These are phyloP conservation scores for Podospora tetraspora DNA, from an alignment of 495 filamentous ascomycete species.

Conservation along the genomic window DNA sequence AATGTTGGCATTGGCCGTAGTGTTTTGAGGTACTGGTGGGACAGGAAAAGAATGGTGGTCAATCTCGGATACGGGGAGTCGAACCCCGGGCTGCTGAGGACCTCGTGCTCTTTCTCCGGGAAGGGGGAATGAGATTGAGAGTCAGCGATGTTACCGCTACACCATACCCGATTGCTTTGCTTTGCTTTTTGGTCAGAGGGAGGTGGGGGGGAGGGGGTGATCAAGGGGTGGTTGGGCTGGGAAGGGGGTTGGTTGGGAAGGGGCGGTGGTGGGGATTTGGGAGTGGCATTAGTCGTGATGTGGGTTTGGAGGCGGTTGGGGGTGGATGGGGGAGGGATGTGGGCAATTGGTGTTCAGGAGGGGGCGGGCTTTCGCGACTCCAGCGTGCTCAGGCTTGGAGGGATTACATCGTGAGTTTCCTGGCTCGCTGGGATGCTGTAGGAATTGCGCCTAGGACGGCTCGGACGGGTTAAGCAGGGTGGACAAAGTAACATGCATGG, in stretches of 20 bases:
- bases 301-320: background rate
- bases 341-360: background rate
- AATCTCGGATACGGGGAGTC: background rate
- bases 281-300: background rate
- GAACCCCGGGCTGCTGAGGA: background rate
- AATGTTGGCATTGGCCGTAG: background rate
- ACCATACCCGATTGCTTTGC: background rate
- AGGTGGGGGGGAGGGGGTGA: background rate
- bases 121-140: background rate
- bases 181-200: background rate
- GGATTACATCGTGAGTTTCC: background rate
- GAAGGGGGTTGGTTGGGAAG: background rate
- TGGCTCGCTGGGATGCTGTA: no score
- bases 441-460: no score
- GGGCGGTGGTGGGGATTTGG: background rate
- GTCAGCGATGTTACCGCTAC: background rate
- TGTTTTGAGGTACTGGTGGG: background rate
- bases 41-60: background rate
- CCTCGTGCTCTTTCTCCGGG: no score
- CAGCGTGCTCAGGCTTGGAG: background rate
- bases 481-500: background rate
- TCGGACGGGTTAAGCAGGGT: background rate
- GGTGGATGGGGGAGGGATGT: no score
- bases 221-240: background rate
- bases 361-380: background rate